Percentiles rank a stretch among this genome's conserved stretches.
Evolutionary conservation across 176 grass and related monocot genomes (phyloP).

Genomic region (Oryza officinalis): DNA sequence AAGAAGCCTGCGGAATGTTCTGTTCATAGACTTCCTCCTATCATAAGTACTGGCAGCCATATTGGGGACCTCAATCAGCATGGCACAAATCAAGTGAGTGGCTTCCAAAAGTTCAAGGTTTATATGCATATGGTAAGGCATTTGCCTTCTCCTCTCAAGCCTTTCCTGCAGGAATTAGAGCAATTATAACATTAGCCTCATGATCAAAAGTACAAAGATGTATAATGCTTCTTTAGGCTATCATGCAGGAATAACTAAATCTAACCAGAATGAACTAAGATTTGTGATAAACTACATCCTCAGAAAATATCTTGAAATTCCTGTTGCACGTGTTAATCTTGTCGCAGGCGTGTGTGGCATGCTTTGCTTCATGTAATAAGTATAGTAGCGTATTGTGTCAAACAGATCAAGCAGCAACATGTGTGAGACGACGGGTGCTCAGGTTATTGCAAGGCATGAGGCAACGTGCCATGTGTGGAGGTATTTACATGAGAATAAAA

Average conservation of each 20-base stretch:
- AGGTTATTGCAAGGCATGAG: no score
- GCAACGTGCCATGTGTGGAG: not conserved
- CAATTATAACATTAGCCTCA: conserved; percentile 1
- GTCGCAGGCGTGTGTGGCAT: no score
- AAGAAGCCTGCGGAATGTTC: conserved; percentile 90
- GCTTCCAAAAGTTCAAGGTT: conserved; percentile 95
- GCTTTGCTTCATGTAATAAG: no score
- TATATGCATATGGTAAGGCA: conserved; percentile 99
- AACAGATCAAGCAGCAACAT: no score
- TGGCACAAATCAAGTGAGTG: conserved; percentile 88
- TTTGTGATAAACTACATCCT: not conserved
- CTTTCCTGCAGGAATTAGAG: conserved; percentile 61
- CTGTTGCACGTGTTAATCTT: no score
- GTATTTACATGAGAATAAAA: not conserved
- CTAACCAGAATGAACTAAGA: no score
- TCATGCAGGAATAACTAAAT: no score
- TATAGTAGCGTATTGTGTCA: no score
- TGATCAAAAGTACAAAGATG: not conserved
- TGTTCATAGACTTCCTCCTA: conserved; percentile 70
- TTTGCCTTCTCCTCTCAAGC: conserved; percentile 87
- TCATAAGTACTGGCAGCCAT: conserved; percentile 81
- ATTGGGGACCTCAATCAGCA: conserved; percentile 90
- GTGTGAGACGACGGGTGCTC: no score
- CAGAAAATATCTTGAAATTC: not conserved
- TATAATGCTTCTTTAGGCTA: no score